These are phyloP conservation scores for Hemisphaericaspora nanyangensis DNA, from an alignment of 805 yeast species.

Conservation along the genomic window DNA sequence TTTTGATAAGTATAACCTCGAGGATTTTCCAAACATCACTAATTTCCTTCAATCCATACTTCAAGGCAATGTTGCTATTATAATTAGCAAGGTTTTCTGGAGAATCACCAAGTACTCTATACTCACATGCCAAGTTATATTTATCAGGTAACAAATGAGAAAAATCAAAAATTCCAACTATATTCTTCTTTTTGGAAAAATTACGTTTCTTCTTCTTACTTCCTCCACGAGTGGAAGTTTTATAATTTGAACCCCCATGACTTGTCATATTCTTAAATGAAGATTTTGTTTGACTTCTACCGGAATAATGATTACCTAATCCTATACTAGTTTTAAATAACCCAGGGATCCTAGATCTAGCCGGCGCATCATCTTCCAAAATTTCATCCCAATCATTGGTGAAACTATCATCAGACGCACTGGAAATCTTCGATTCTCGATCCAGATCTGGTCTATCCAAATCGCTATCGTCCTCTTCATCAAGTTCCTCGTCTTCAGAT, in stretches of 20 bases:
- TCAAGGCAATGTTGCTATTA: slow-evolving; percentile 68
- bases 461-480: slow-evolving; percentile 17
- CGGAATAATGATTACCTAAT: slow-evolving; percentile 29
- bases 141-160: slow-evolving; percentile 71
- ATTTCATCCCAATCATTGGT: slow-evolving; percentile 68
- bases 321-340: slow-evolving; percentile 40
- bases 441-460: slow-evolving; percentile 17
- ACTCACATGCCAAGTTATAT: slow-evolving; percentile 64
- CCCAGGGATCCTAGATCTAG: slow-evolving; percentile 52
- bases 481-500: slow-evolving; percentile 11
- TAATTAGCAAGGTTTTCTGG: slow-evolving; percentile 64
- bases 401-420: slow-evolving; percentile 54
- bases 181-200: slow-evolving; percentile 37
- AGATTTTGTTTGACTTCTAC: slow-evolving; percentile 21
- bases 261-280: slow-evolving; percentile 35
- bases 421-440: slow-evolving; percentile 8
- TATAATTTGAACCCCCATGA: slow-evolving; percentile 31
- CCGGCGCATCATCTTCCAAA: slow-evolving; percentile 51
- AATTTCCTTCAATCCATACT: slow-evolving; percentile 56
- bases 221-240: slow-evolving; percentile 35
- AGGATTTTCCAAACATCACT: slow-evolving; percentile 74
- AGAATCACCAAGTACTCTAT: slow-evolving; percentile 57
- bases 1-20: slow-evolving; percentile 43
- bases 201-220: slow-evolving; percentile 17
- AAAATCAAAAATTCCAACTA: slow-evolving; percentile 64